Conservation (phyloP, 1,139 yeast species). For the Pichia sp. region DNA sequence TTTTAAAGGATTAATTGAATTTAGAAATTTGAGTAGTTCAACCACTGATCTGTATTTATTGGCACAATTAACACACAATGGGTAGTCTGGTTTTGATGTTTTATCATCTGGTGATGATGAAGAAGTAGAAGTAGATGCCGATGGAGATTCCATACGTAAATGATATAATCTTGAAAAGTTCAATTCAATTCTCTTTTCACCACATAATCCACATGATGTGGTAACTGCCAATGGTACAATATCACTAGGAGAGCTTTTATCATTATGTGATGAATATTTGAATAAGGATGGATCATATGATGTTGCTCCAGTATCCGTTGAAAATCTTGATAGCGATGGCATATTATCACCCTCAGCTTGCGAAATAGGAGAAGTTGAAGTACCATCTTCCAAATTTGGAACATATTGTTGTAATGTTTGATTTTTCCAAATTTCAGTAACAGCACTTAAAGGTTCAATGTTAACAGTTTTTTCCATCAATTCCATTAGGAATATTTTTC, state of each 20-base stretch:
- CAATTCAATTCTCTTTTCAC: constrained; percentile 62
- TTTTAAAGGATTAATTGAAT: constrained; percentile 24
- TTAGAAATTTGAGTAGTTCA: constrained; percentile 78
- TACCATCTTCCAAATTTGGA: constrained; percentile 11
- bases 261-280: constrained; percentile 5
- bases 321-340: constrained; percentile 6
- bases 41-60: constrained; percentile 75
- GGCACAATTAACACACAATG: constrained; percentile 81
- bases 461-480: constrained; percentile 75
- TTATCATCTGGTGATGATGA: constrained; percentile 11
- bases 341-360: constrained; percentile 5
- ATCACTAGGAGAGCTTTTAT: constrained; percentile 16
- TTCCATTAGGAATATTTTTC: constrained; percentile 49
- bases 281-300: constrained; percentile 13
- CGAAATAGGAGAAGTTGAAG: constrained; percentile 5
- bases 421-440: constrained; percentile 59
- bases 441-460: constrained; percentile 82
- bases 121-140: not conserved
- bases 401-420: constrained; percentile 11
- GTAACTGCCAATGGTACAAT: constrained; percentile 60
- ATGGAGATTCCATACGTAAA: constrained; percentile 36
- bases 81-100: constrained; percentile 39
- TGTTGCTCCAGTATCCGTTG: constrained; percentile 1
- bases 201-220: constrained; percentile 76
- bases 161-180: constrained; percentile 72